A percentile compares a stretch with the other conserved stretches of the same genome.
phyloP scores from a whole-genome alignment of 176 grass and related monocot species.

The Otatea glauca region DNA sequence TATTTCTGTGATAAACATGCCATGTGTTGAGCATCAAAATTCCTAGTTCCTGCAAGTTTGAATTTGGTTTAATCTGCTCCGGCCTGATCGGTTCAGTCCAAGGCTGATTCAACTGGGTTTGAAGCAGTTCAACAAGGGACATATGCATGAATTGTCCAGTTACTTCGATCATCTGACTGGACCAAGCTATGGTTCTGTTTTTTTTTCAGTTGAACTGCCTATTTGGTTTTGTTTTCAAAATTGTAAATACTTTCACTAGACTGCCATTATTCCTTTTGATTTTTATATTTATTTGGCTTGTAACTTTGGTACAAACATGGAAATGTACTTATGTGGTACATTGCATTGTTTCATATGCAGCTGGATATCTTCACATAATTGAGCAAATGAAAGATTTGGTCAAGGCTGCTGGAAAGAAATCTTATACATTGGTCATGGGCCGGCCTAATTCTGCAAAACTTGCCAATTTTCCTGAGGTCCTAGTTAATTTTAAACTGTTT shows the following conservation, averaged over 20 bases:
- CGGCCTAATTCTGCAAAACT: slow-evolving; percentile 89
- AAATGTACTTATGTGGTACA: slow-evolving; percentile 34
- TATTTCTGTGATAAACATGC: slow-evolving; percentile 4
- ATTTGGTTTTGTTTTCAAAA: slow-evolving; percentile 6
- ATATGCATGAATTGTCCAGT: neutral
- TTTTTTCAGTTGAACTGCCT: neutral
- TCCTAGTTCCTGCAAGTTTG: neutral
- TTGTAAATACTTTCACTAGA: neutral
- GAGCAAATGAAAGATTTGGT: slow-evolving; percentile 95
- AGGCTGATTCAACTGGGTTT: neutral
- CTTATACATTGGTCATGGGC: slow-evolving; percentile 93
- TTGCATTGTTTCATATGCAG: slow-evolving; percentile 51
- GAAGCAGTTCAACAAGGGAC: neutral
- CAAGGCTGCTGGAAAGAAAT: slow-evolving; percentile 87
- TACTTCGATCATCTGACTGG: neutral
- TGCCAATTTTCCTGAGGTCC: slow-evolving; percentile 96
- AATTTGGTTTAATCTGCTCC: neutral
- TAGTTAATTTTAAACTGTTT: neutral
- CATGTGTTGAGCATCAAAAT: neutral
- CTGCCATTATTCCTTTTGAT: neutral
- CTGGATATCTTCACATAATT: slow-evolving; percentile 93
- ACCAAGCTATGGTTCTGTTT: neutral
- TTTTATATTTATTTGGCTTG: neutral
- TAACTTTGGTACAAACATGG: slow-evolving; percentile 15
- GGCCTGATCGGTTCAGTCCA: neutral